Conservation (phyloP, 768 basidiomycete genomes). For the Sarcodon aspratus region DNA sequence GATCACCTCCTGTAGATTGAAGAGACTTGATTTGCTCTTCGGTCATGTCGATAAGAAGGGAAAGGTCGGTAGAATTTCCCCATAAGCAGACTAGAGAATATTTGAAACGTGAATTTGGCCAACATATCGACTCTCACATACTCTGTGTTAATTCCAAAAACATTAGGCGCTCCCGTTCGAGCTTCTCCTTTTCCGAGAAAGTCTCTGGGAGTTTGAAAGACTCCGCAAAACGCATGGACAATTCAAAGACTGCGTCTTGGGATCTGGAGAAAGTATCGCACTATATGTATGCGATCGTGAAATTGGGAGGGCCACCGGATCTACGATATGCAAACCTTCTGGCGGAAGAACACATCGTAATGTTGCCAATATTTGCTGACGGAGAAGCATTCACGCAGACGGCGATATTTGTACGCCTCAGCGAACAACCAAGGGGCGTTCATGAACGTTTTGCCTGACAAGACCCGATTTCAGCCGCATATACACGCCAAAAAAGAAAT, state of each 20-base stretch:
- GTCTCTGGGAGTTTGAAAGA: slow-evolving; percentile 57
- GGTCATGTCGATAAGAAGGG: slow-evolving; percentile 92
- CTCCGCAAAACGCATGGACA: slow-evolving; percentile 84
- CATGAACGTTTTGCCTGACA: slow-evolving; percentile 79
- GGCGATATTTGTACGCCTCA: slow-evolving; percentile 88
- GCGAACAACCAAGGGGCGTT: slow-evolving; percentile 96
- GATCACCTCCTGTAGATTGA: slow-evolving; percentile 95
- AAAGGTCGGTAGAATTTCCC: slow-evolving; percentile 96
- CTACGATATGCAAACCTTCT: slow-evolving; percentile 42
- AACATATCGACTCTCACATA: slow-evolving; percentile 16
- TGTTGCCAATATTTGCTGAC: slow-evolving; percentile 81
- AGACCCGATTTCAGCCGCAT: not conserved
- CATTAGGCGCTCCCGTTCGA: slow-evolving; percentile 72
- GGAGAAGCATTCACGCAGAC: slow-evolving; percentile 89
- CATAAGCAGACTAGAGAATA: slow-evolving; percentile 70
- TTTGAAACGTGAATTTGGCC: slow-evolving; percentile 1
- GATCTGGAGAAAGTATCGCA: slow-evolving; percentile 96
- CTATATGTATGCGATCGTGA: slow-evolving; percentile 20
- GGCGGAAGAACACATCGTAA: slow-evolving; percentile 93
- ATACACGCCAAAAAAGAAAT: not conserved
- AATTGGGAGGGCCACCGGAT: no score
- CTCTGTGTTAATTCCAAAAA: slow-evolving; percentile 91
- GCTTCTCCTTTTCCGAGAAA: slow-evolving; percentile 38
- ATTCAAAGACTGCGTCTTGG: slow-evolving; percentile 83
- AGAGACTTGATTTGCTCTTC: slow-evolving; percentile 94